Evolutionary conservation across 768 basidiomycete species (phyloP).

Genomic region (Trametes maxima): DNA sequence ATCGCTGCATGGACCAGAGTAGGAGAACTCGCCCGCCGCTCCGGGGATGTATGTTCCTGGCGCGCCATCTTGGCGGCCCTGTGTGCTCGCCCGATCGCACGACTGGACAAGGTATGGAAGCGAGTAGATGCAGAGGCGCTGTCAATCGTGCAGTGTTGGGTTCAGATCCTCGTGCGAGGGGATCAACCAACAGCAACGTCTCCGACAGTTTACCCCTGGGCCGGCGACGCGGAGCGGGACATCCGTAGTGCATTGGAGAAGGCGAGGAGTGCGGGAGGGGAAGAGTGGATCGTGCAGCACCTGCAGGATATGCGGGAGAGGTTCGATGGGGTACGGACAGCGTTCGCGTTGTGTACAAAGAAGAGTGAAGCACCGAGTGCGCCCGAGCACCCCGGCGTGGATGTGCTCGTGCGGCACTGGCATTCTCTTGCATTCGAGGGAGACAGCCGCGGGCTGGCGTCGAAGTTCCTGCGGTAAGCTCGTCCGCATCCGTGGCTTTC

Average conservation of each 20-base stretch:
- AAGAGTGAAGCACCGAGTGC: slow-evolving; percentile 34
- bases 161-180: slow-evolving; percentile 44
- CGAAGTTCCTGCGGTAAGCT: slow-evolving; percentile 65
- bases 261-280: slow-evolving; percentile 46
- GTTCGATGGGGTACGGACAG: slow-evolving; percentile 56
- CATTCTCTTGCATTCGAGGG: slow-evolving; percentile 43
- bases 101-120: slow-evolving; percentile 81
- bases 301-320: slow-evolving; percentile 44
- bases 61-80: slow-evolving; percentile 70
- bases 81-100: slow-evolving; percentile 72
- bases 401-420: slow-evolving; percentile 61
- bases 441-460: slow-evolving; percentile 43
- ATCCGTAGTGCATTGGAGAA: slow-evolving; percentile 50
- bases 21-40: slow-evolving; percentile 69
- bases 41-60: slow-evolving; percentile 83
- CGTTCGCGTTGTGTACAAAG: slow-evolving; percentile 55
- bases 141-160: slow-evolving; percentile 68
- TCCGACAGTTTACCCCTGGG: slow-evolving; percentile 67
- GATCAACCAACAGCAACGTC: slow-evolving; percentile 41
- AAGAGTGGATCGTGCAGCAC: slow-evolving; percentile 46
- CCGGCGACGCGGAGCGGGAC: slow-evolving; percentile 54
- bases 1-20: slow-evolving; percentile 73
- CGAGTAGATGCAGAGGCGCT: slow-evolving; percentile 64
- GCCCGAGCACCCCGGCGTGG: slow-evolving; percentile 39
- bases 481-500: not conserved